Percentiles rank a stretch among this genome's conserved stretches.
phyloP scores from a whole-genome alignment of 140 eudicot species.

The Oenanthe javanica region DNA sequence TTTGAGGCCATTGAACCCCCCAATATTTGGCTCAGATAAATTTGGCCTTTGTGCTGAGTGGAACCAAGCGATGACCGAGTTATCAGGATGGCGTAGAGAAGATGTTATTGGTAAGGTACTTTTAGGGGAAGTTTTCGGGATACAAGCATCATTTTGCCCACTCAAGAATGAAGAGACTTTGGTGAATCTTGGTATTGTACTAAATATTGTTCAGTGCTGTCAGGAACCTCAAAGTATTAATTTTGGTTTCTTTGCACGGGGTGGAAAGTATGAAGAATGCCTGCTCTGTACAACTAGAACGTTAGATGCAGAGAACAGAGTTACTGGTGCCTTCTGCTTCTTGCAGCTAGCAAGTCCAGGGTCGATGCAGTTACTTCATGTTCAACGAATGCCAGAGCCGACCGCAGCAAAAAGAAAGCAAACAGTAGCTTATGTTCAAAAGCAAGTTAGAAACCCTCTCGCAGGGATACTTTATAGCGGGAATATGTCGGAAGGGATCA shows the following conservation, averaged over 20 bases:
- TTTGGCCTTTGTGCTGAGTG: slow-evolving; percentile 47
- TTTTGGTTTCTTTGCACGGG: not conserved
- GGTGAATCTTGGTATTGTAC: not conserved
- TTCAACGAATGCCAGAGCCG: too few species aligned
- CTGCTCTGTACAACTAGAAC: not conserved
- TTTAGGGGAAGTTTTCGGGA: not conserved
- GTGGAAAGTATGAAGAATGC: not conserved
- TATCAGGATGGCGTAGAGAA: not conserved
- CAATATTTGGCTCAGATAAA: slow-evolving; percentile 84
- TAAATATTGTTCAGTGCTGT: not conserved
- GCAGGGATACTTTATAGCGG: too few species aligned
- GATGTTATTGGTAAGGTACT: not conserved
- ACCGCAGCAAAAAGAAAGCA: too few species aligned
- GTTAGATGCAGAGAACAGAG: not conserved
- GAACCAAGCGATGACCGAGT: not conserved
- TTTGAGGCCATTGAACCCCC: slow-evolving; percentile 83
- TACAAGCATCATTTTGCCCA: not conserved
- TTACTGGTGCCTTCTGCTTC: not conserved
- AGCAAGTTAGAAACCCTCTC: too few species aligned
- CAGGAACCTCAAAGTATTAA: not conserved
- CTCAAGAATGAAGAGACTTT: not conserved
- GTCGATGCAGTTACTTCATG: not conserved
- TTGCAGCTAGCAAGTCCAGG: not conserved
- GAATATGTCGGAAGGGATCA: too few species aligned
- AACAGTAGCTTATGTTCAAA: too few species aligned